Evolutionary conservation across 768 basidiomycete genomes (phyloP).

Genomic region (Boletus sensibilis): DNA sequence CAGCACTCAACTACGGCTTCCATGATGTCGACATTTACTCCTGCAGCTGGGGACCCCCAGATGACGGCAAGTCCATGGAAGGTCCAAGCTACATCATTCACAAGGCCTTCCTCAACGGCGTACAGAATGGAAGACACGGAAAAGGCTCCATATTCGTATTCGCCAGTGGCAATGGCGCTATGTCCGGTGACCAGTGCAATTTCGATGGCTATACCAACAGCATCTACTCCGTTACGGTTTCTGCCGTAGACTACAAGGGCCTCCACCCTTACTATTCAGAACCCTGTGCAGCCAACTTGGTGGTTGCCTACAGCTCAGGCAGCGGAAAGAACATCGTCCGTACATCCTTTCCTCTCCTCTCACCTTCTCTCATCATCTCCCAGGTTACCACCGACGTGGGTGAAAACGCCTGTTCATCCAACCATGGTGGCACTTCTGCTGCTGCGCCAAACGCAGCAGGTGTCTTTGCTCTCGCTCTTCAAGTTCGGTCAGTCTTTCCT

Average conservation of each 20-base stretch:
- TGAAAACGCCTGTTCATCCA: constrained; percentile 71
- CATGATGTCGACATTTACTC: constrained; percentile 88
- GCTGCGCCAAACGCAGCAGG: constrained; percentile 97
- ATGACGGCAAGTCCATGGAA: constrained; percentile 94
- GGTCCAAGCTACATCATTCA: constrained; percentile 87
- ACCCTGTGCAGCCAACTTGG: constrained; percentile 95
- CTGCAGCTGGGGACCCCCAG: constrained; percentile 98
- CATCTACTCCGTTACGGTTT: constrained; percentile 93
- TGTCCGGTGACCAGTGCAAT: constrained; percentile 93
- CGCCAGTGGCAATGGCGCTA: constrained; percentile 95
- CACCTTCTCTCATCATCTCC: constrained; percentile 14
- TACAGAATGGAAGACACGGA: constrained; percentile 84
- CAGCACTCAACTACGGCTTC: constrained; percentile 91
- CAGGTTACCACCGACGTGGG: constrained; percentile 96
- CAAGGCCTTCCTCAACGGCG: constrained; percentile 92
- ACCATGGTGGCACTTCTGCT: constrained; percentile 95
- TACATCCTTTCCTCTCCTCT: constrained; percentile 15
- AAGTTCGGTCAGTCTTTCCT: constrained; percentile 63
- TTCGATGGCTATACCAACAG: constrained; percentile 99
- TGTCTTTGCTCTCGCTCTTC: constrained; percentile 85
- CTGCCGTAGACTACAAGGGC: constrained; percentile 92
- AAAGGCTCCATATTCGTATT: constrained; percentile 96
- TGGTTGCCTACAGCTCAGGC: constrained; percentile 95
- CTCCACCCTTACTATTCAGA: constrained; percentile 97
- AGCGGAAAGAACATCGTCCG: constrained; percentile 90